These are phyloP conservation scores for Termitomyces sp. DNA, from an alignment of 1,284 basidiomycete species.

Conservation along the genomic window DNA sequence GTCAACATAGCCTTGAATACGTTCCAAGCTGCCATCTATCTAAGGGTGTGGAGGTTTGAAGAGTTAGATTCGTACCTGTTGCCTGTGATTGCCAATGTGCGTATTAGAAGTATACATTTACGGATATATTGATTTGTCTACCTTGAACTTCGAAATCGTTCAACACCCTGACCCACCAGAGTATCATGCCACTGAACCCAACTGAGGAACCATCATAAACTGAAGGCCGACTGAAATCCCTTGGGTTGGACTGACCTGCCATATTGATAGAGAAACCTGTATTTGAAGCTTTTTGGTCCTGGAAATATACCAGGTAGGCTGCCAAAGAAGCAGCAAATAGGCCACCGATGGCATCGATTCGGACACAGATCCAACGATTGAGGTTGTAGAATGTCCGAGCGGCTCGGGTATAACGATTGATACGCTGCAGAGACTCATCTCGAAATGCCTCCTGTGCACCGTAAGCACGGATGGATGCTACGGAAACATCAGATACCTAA, in stretches of 20 bases:
- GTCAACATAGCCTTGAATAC: constrained; percentile 66
- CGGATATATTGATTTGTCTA: constrained; percentile 10
- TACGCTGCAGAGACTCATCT: constrained; percentile 29
- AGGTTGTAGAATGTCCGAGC: constrained; percentile 38
- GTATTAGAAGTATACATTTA: background rate
- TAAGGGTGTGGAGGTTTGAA: background rate
- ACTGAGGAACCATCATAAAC: constrained; percentile 25
- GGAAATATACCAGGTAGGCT: constrained; percentile 46
- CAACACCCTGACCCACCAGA: constrained; percentile 46
- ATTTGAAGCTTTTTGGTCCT: constrained; percentile 36
- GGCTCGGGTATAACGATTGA: constrained; percentile 35
- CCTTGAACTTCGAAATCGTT: constrained; percentile 61
- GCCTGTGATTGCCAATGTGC: constrained; percentile 21
- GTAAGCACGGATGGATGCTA: constrained; percentile 56
- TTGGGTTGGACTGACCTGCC: constrained; percentile 24
- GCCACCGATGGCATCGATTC: constrained; percentile 41
- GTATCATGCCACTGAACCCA: constrained; percentile 49
- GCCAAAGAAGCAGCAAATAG: constrained; percentile 49
- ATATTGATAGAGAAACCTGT: constrained; percentile 55
- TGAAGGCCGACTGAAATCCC: background rate
- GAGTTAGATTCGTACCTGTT: constrained; percentile 37
- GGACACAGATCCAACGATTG: constrained; percentile 40
- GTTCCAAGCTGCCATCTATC: constrained; percentile 50
- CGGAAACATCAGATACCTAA: constrained; percentile 2
- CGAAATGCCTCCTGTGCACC: constrained; percentile 33